Evolutionary conservation across 495 filamentous ascomycete species (phyloP).

Genomic region (Hypoxylon fuscum): DNA sequence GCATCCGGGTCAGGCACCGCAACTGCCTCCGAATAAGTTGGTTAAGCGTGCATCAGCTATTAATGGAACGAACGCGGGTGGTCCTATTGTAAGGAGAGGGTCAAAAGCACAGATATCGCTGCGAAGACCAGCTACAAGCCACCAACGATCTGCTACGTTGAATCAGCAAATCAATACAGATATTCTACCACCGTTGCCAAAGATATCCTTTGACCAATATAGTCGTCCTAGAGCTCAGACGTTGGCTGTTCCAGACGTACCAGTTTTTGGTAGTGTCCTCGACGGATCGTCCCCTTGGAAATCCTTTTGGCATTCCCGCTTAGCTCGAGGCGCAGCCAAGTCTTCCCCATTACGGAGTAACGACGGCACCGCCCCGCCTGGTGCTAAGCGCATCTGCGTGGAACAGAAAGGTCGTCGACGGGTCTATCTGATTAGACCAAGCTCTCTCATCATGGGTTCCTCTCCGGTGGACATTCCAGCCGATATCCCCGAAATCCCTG

Average conservation of each 20-base stretch:
- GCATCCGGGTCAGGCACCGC: slow-evolving; percentile 51
- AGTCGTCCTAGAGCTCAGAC: slow-evolving; percentile 40
- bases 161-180: slow-evolving; percentile 56
- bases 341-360: slow-evolving; percentile 22
- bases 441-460: slow-evolving; percentile 24
- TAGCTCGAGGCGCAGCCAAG: slow-evolving; percentile 27
- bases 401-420: slow-evolving; percentile 27
- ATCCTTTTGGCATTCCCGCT: slow-evolving; percentile 56
- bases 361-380: slow-evolving; percentile 20
- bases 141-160: slow-evolving; percentile 80
- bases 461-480: slow-evolving; percentile 24
- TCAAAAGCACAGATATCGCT: slow-evolving; percentile 67
- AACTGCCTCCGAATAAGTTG: slow-evolving; percentile 79
- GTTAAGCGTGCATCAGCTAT: slow-evolving; percentile 80
- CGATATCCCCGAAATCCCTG: background rate
- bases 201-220: slow-evolving; percentile 48
- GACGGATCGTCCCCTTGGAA: slow-evolving; percentile 49
- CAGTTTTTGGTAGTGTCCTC: slow-evolving; percentile 11
- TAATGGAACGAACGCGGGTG: slow-evolving; percentile 57
- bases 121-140: slow-evolving; percentile 84
- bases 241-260: slow-evolving; percentile 19
- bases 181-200: slow-evolving; percentile 36
- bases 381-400: slow-evolving; percentile 34
- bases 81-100: slow-evolving; percentile 45
- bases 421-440: slow-evolving; percentile 39